Base-by-base conservation (phyloP, 768 basidiomycete genomes). In the Coprinellus aureogranulatus region DNA sequence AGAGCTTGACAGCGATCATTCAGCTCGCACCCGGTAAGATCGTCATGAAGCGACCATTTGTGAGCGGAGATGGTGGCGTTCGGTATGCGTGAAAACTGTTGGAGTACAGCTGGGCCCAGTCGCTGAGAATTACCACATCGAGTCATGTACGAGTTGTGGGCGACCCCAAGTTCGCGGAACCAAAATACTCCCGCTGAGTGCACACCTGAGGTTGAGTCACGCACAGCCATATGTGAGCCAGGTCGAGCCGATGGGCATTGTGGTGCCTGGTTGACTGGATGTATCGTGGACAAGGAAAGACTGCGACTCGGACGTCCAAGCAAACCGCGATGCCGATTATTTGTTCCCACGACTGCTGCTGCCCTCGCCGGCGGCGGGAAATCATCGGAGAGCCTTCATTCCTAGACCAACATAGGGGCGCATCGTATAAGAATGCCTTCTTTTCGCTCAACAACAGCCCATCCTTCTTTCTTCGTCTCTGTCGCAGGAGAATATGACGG, bases 311-410 rank as follows among this genome's bases (percentile, higher is more conserved):
- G 34, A 34, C 8, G 41, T 44, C 41, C 41, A 44, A 44, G 41
- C 41, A 44, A 44, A 44, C 16, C 28, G 23, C 45, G 46, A 52
- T 59, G 22, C 42, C 14, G 39, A 18, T 10, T 27, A 20, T 6
- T 23, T 53, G 47, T 18, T 18, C 41, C 41, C 46, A 12, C 46
- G 26, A 23, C 23, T 8, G 20, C 5, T 23, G 31, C 46, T 40
- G 27, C 12, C 3, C 18, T 23, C 45, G 34, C 71, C 44, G 30
- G 25, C 22, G 39, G 44, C 26, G 72, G 62, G 55, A 69, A 72
- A 67, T 59, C 10, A 39, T 72, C 70, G 71, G 71, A 25, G 30
- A 55, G 30, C 54, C 49, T 25, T 62, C 53, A 47, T 49, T 48
- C 39, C 20, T 8, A 10, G 16, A 34, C 34, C 34, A 34, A 14